Evolutionary conservation across 2,329 filamentous ascomycete genomes (phyloP), one percentile per base, ranked within the genome.

Genomic region (Cladosporium sphaerospermum): DNA sequence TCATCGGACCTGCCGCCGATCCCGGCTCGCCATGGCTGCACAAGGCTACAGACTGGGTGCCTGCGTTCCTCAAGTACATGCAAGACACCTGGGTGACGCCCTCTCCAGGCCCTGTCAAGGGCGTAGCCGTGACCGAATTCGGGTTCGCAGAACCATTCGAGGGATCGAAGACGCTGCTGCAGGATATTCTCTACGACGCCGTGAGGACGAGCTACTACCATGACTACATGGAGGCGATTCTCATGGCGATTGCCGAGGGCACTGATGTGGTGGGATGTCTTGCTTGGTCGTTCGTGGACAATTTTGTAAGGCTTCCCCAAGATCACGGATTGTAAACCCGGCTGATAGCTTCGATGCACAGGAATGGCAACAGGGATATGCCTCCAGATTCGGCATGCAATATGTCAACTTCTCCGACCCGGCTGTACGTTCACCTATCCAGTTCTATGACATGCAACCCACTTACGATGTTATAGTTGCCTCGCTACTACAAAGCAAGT

Each of bases 231-330:
- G 47, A 63, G 23, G 68, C 58, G 8, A 64, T 68, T 14, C 59
- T 71, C 16, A 65, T 68, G n/a, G 64, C 63, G 34, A 57, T 67
- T 19, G 60, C 54, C 16, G 68, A 71, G 42, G 66, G 67, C 1
- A 64, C 71, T 3, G 64, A 70, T 47, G 66, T 71, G 1, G 57
- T 67, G 11, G 69, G 68, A 0, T 58, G 59, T 44, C 46, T 71
- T 34, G 69, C 67, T 18, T 71, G 68, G 69, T 65, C 62, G 44
- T 66, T 70, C 31, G 57, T 64, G 7, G 69, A 71, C 55, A 72
- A 72, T 50, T 60, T 68, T 41, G 69, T 71, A 51, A 49, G 46
- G 32, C n/a, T 9, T 9, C 34, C 23, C 23, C 23, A 28, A 5
- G 23, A 28, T 28, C 23, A 28, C 1, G 7, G 23, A 28, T 28